These are phyloP conservation scores for Metschnikowia proteae DNA, from an alignment of 805 yeast genomes.

Conservation along the genomic window DNA sequence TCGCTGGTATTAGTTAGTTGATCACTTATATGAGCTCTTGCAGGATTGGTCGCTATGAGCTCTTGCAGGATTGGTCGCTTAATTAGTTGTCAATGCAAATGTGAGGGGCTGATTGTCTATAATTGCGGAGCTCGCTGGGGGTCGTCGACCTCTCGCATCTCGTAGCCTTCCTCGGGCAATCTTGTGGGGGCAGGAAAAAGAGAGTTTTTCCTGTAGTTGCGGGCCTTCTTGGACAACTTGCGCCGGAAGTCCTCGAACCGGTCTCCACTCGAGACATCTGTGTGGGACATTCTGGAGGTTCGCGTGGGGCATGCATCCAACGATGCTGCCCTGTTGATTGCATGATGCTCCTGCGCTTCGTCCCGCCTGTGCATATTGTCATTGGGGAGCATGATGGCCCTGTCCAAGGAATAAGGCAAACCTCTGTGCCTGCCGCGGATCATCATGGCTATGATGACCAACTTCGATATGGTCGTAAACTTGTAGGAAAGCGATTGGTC, in stretches of 20 bases:
- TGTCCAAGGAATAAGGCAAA: constrained; percentile 84
- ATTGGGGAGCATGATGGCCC: constrained; percentile 86
- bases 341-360: constrained; percentile 53
- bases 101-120: neutral
- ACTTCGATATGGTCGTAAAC: constrained; percentile 69
- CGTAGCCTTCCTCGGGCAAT: constrained; percentile 14
- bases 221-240: constrained; percentile 14
- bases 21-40: too few relatives aligned
- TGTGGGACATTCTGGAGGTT: constrained; percentile 4
- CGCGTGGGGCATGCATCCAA: constrained; percentile 14
- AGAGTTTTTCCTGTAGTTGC: constrained; percentile 14
- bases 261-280: constrained; percentile 10
- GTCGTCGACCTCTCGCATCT: constrained; percentile 5
- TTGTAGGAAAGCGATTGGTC: constrained; percentile 69
- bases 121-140: neutral
- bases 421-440: constrained; percentile 97
- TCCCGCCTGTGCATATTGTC: constrained; percentile 62
- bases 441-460: constrained; percentile 85
- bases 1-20: too few relatives aligned
- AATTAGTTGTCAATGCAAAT: neutral
- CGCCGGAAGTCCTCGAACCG: constrained; percentile 9
- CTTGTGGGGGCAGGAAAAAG: constrained; percentile 18
- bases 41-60: too few relatives aligned
- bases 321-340: constrained; percentile 25
- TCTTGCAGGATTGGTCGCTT: too few relatives aligned